phyloP scores from a whole-genome alignment of 2,329 filamentous ascomycete species.

The Apiospora rasikravindrae region DNA sequence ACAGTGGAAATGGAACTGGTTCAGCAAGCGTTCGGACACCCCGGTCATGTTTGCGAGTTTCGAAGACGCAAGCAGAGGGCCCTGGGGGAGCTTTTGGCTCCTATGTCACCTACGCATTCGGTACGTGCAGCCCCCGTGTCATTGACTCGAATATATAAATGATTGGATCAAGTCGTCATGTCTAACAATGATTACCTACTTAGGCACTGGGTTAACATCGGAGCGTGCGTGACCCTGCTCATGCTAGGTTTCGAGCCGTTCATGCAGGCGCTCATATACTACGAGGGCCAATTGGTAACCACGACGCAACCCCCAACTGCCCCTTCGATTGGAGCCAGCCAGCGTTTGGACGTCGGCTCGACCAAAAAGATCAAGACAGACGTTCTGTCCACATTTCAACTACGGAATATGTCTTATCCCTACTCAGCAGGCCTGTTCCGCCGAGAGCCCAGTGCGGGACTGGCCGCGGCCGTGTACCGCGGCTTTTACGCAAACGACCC shows the following conservation, averaged over 20 bases:
- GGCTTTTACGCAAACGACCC: background rate
- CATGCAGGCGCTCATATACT: background rate
- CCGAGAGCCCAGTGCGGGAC: background rate
- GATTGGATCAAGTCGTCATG: background rate
- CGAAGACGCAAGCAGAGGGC: constrained; percentile 20
- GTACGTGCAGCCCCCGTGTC: background rate
- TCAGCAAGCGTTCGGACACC: background rate
- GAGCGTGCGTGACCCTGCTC: background rate
- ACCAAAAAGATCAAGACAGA: background rate
- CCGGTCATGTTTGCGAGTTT: constrained; percentile 1
- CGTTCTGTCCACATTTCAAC: background rate
- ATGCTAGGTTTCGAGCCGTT: constrained; percentile 16
- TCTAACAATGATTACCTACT: background rate
- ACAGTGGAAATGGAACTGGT: constrained; percentile 22
- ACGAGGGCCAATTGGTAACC: background rate
- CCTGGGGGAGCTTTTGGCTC: constrained; percentile 10
- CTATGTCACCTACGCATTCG: background rate
- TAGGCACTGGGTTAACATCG: constrained; percentile 13
- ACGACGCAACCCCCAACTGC: background rate
- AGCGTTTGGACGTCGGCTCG: background rate
- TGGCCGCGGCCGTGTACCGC: background rate
- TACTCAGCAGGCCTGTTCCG: too few species aligned
- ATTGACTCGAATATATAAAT: too few species aligned
- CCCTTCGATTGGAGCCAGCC: background rate
- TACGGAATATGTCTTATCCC: background rate